These are phyloP conservation scores for Agrocybe praecox DNA, from an alignment of 768 basidiomycete species.

Conservation along the genomic window DNA sequence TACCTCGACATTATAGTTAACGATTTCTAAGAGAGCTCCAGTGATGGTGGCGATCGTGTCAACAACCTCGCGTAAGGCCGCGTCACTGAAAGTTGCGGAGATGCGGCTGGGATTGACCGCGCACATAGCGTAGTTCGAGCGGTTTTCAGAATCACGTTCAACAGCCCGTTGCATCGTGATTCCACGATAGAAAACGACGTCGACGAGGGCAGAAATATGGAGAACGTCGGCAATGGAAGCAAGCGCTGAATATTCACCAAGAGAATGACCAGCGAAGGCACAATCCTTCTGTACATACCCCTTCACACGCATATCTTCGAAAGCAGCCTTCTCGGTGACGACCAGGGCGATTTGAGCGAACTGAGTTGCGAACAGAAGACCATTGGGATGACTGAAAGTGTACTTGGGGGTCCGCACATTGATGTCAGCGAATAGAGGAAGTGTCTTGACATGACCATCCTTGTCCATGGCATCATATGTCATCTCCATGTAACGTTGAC, in stretches of 20 bases:
- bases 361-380: constrained; percentile 96
- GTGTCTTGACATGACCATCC: constrained; percentile 93
- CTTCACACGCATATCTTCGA: constrained; percentile 97
- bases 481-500: constrained; percentile 99
- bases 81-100: constrained; percentile 91
- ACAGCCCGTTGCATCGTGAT: constrained; percentile 99
- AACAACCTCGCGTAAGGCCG: constrained; percentile 95
- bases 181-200: constrained; percentile 99
- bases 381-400: constrained; percentile 97
- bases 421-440: constrained; percentile 96
- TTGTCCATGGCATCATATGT: constrained; percentile 97
- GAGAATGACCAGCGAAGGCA: constrained; percentile 96
- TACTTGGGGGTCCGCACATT: constrained; percentile 93
- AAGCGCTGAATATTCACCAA: constrained; percentile 98
- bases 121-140: constrained; percentile 98
- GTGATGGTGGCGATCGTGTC: constrained; percentile 82
- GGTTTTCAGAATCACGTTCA: constrained; percentile 89
- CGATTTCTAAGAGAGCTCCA: constrained; percentile 90
- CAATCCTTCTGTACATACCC: constrained; percentile 92
- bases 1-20: constrained; percentile 95
- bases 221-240: constrained; percentile 98
- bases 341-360: constrained; percentile 99
- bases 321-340: constrained; percentile 97
- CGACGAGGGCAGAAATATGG: constrained; percentile 92
- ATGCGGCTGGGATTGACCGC: constrained; percentile 98